A percentile compares a stretch with the other conserved stretches of the same genome.
These are phyloP conservation scores for Ceratobasidium sp. DNA, from an alignment of 1,284 basidiomycete species.

Conservation along the genomic window DNA sequence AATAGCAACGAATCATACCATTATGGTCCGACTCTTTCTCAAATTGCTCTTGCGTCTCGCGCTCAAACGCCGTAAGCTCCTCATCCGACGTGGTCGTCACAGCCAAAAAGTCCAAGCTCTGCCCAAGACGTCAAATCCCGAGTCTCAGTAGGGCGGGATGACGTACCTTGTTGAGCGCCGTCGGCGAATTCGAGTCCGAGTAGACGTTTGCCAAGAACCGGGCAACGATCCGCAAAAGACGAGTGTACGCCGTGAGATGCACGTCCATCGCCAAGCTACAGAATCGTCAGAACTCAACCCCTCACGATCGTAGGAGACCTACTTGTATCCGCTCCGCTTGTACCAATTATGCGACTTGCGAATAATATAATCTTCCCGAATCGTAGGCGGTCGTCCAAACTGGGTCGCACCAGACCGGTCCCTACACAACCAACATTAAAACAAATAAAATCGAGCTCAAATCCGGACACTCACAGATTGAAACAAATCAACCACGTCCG, in stretches of 20 bases:
- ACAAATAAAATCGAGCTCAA: neutral
- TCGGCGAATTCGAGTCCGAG: conserved; percentile 73
- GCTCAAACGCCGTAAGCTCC: conserved; percentile 65
- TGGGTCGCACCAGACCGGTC: conserved; percentile 86
- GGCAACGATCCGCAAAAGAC: conserved; percentile 73
- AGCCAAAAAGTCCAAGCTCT: conserved; percentile 73
- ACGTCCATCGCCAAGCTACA: conserved; percentile 59
- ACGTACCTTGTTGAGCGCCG: conserved; percentile 74
- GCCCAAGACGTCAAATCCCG: conserved; percentile 2
- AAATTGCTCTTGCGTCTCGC: conserved; percentile 72
- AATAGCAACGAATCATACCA: conserved; percentile 56
- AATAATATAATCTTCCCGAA: conserved; percentile 86
- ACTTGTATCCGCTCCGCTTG: conserved; percentile 73
- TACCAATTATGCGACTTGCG: conserved; percentile 82
- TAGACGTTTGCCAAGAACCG: conserved; percentile 80
- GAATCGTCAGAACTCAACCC: conserved; percentile 35
- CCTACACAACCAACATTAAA: neutral
- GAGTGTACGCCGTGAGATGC: conserved; percentile 77
- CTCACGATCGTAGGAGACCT: conserved; percentile 49
- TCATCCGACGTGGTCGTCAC: conserved; percentile 71
- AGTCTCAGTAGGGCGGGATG: neutral
- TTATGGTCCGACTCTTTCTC: conserved; percentile 64
- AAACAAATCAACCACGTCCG: conserved; percentile 89
- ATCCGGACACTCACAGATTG: conserved; percentile 61
- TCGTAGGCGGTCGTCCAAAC: conserved; percentile 86